phyloP scores from a whole-genome alignment of 1,284 basidiomycete genomes.

The Rhizopogon parksii region DNA sequence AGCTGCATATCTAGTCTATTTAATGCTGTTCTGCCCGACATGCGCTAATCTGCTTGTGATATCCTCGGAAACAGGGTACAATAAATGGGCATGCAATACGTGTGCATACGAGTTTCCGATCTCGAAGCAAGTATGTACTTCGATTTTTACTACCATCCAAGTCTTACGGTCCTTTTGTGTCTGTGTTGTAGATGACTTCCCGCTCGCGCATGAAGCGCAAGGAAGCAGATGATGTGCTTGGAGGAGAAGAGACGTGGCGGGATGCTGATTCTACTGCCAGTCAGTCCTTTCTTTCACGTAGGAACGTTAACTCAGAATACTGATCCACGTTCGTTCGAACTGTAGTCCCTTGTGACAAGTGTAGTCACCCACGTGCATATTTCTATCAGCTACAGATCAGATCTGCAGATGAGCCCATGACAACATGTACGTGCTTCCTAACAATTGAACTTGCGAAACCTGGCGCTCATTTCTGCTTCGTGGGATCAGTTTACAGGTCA shows the following conservation, averaged over 20 bases:
- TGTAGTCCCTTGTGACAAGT: conserved; percentile 84
- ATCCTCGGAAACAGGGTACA: conserved; percentile 64
- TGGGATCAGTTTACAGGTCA: background rate
- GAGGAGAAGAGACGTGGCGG: conserved; percentile 91
- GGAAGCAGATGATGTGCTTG: conserved; percentile 88
- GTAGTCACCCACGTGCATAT: conserved; percentile 81
- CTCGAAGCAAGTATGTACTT: conserved; percentile 56
- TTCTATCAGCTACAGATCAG: conserved; percentile 96
- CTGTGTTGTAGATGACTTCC: conserved; percentile 67
- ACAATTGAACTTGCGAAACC: background rate
- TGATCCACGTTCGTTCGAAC: background rate
- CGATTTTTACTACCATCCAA: background rate
- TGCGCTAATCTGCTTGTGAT: conserved; percentile 91
- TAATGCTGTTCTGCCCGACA: conserved; percentile 91
- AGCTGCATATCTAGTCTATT: background rate
- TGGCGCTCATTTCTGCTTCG: background rate
- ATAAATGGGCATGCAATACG: conserved; percentile 91
- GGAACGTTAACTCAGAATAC: background rate
- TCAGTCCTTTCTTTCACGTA: conserved; percentile 30
- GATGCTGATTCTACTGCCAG: conserved; percentile 88
- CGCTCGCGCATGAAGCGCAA: conserved; percentile 80
- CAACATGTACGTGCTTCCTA: conserved; percentile 60
- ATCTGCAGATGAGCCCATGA: conserved; percentile 96
- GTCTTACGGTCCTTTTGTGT: background rate
- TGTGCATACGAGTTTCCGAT: conserved; percentile 97